Percentiles rank a stretch among this genome's conserved stretches.
Conservation (phyloP, 2,329 filamentous ascomycete species). For the Aspergillus sp. region DNA sequence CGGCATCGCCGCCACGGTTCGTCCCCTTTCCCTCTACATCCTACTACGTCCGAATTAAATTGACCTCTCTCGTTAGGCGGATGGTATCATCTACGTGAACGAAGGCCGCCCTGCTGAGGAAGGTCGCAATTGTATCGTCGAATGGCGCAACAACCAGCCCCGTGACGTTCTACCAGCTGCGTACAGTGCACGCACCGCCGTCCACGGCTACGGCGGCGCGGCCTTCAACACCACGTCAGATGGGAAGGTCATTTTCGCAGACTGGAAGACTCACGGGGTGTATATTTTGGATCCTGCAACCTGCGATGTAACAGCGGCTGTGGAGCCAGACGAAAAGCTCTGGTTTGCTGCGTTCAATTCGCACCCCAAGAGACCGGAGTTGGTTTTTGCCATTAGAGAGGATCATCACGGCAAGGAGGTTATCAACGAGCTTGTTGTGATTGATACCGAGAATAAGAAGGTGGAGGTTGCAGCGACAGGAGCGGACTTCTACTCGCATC, state of each 20-base stretch:
- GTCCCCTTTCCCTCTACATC: background rate
- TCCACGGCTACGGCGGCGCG: constrained; percentile 58
- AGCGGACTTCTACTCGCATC: constrained; percentile 57
- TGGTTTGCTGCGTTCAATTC: constrained; percentile 50
- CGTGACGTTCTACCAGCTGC: constrained; percentile 48
- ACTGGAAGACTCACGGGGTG: constrained; percentile 46
- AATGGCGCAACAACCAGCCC: constrained; percentile 37
- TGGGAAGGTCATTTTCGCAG: constrained; percentile 50
- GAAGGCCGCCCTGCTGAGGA: constrained; percentile 40
- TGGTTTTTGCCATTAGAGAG: constrained; percentile 57
- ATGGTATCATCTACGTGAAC: constrained; percentile 35
- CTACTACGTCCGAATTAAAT: background rate
- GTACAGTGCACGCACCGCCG: constrained; percentile 48
- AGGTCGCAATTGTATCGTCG: constrained; percentile 50
- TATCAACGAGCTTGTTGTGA: constrained; percentile 36
- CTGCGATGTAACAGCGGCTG: constrained; percentile 38
- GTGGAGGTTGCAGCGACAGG: constrained; percentile 45
- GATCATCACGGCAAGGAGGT: constrained; percentile 45
- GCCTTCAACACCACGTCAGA: constrained; percentile 44
- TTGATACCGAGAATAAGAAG: constrained; percentile 29
- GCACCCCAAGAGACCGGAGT: constrained; percentile 37
- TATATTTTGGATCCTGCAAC: constrained; percentile 46
- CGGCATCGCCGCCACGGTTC: constrained; percentile 33
- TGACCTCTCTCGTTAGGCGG: constrained; percentile 13
- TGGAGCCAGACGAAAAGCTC: constrained; percentile 25